Percentiles rank a stretch among this genome's conserved stretches.
Evolutionary conservation across 768 basidiomycete species (phyloP).

Genomic region (Scleroderma citrinum): DNA sequence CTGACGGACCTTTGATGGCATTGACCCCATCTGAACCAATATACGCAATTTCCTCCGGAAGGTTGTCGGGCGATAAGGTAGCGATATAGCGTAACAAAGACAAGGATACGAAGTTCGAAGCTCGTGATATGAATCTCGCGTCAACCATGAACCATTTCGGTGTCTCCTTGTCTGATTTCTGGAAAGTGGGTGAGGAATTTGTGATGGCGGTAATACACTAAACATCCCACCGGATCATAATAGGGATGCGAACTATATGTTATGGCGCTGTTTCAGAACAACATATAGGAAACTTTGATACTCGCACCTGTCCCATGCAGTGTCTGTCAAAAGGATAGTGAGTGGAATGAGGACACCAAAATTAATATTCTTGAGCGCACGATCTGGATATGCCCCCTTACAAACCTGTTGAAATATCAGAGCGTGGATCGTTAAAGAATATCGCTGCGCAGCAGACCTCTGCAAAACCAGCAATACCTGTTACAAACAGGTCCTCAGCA

Average conservation of each 20-base stretch:
- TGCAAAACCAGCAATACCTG: slow-evolving; percentile 78
- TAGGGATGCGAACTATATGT: slow-evolving; percentile 65
- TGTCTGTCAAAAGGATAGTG: slow-evolving; percentile 43
- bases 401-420: slow-evolving; percentile 43
- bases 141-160: slow-evolving; percentile 97
- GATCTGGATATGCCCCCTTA: slow-evolving; percentile 86
- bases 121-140: slow-evolving; percentile 57
- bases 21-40: slow-evolving; percentile 55
- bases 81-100: slow-evolving; percentile 66
- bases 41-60: slow-evolving; percentile 58
- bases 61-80: slow-evolving; percentile 26
- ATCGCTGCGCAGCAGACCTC: slow-evolving; percentile 42
- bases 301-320: slow-evolving; percentile 82
- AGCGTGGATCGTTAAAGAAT: slow-evolving; percentile 1
- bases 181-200: slow-evolving; percentile 1
- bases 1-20: slow-evolving; percentile 52
- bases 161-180: slow-evolving; percentile 73
- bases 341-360: slow-evolving; percentile 2
- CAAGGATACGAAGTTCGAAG: slow-evolving; percentile 71
- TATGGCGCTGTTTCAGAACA: slow-evolving; percentile 6
- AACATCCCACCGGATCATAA: slow-evolving; percentile 55
- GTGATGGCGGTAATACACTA: slow-evolving; percentile 1
- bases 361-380: slow-evolving; percentile 39
- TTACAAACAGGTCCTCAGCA: slow-evolving; percentile 6
- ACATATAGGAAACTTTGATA: slow-evolving; percentile 3